Conservation (phyloP, 352 stramenopile genomes). For the Phytophthora vignae region DNA sequence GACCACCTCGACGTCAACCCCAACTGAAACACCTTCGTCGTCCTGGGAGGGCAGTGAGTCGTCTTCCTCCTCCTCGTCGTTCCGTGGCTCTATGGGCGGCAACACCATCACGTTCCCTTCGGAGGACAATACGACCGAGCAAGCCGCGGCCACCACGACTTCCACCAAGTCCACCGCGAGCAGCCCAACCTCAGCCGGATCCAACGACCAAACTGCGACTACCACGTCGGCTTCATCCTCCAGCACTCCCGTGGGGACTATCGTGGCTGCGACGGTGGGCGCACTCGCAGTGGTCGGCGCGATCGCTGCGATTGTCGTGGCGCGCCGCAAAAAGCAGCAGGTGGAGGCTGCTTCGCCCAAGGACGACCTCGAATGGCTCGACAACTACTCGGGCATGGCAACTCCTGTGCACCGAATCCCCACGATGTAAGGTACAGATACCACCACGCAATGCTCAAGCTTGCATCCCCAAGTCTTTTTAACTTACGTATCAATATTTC, state of each 20-base stretch:
- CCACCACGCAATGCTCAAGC: neutral
- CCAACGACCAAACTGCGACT: conserved; percentile 15
- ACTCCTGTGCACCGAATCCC: conserved; percentile 52
- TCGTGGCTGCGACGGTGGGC: conserved; percentile 24
- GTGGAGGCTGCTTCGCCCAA: conserved; percentile 42
- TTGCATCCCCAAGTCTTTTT: neutral
- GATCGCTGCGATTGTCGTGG: conserved; percentile 45
- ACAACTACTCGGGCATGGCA: conserved; percentile 20
- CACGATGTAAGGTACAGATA: conserved; percentile 25
- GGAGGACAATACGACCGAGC: conserved; percentile 16
- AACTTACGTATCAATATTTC: neutral
- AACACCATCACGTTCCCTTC: conserved; percentile 25
- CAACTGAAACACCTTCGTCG: conserved; percentile 11
- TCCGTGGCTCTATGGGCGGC: conserved; percentile 10
- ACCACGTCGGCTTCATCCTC: conserved; percentile 17
- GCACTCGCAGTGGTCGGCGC: conserved; percentile 31
- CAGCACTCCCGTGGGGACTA: conserved; percentile 8
- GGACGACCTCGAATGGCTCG: conserved; percentile 34
- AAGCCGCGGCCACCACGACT: conserved; percentile 5
- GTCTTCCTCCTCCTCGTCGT: conserved; percentile 16
- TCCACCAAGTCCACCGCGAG: conserved; percentile 19
- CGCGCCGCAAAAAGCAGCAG: conserved; percentile 65
- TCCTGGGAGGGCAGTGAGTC: conserved; percentile 12
- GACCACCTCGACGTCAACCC: conserved; percentile 2
- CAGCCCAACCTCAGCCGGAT: conserved; percentile 10